Percentiles rank a stretch among this genome's conserved stretches.
These are phyloP conservation scores for Tritrichomonas musculus DNA, from an alignment of 208 protist genomes.

Conservation along the genomic window DNA sequence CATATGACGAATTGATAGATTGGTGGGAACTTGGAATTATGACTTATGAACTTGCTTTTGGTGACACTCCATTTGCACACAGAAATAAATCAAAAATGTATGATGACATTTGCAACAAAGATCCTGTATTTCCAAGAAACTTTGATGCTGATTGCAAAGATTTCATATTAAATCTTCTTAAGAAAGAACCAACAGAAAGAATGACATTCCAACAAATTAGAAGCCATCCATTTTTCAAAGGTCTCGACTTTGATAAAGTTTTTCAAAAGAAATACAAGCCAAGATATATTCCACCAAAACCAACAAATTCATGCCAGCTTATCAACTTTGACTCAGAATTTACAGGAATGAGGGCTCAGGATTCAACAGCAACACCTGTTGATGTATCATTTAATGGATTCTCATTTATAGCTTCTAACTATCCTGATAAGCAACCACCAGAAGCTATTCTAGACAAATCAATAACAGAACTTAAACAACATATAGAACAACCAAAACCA, in stretches of 20 bases:
- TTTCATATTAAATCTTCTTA: not conserved
- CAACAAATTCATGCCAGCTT: not conserved
- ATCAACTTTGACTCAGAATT: constrained; percentile 18
- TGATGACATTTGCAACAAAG: not conserved
- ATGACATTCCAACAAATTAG: not conserved
- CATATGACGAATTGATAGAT: not conserved
- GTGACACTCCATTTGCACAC: not conserved
- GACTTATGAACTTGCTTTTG: not conserved
- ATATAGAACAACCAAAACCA: too few species aligned
- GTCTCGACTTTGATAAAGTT: constrained; percentile 5
- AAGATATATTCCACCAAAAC: not conserved
- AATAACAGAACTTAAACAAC: too few species aligned
- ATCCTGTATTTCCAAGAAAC: not conserved
- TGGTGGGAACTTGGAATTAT: constrained; percentile 8
- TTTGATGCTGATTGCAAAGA: not conserved
- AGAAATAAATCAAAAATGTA: not conserved
- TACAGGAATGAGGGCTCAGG: not conserved
- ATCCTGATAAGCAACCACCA: too few species aligned
- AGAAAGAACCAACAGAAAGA: not conserved
- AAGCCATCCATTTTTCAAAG: not conserved
- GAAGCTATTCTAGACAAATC: too few species aligned
- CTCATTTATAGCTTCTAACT: not conserved
- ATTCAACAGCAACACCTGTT: not conserved
- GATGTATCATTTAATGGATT: not conserved
- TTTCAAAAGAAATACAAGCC: constrained; percentile 11